Base-by-base conservation (phyloP, 2,329 filamentous ascomycete genomes). In the Delphinella strobiligena region DNA sequence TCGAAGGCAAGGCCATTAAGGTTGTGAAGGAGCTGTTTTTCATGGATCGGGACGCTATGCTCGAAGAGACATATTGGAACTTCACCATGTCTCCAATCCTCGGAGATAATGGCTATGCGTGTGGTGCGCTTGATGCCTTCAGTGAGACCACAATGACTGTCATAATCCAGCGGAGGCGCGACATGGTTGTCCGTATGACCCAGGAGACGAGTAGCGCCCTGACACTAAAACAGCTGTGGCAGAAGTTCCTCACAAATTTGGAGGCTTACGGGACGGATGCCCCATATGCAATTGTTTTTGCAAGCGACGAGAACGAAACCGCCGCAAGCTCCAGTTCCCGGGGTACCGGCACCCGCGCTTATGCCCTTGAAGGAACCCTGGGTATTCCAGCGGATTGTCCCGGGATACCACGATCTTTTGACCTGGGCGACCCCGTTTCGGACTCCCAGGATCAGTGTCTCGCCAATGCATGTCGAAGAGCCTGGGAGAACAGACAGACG, bases 61-160 rank as follows among this genome's bases (percentile, higher is more conserved):
- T 51, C 4, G 54, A 59, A 33, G 53, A 57, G 39, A 51, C 48
- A 1, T 56, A 51, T 37, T 58, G 49, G 39, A 41, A 36, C 12
- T 50, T 52, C 29, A 47, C 47, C 10, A 38, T 55, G 8, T 38
- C 55, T 2, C 55, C 55, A 1, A 43, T 57, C 11, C 39, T 54
- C 8, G 49, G 47, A 5, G 19, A 31, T 9, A 32, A 45, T 15
- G 45, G 45, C 4, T 36, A 42, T 16, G 45, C 36, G 10, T 16
- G 27, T 27, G 44, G 42, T 4, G 40, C 37, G 15, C 16, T 44
- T 4, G 40, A 45, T 22, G 43, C 45, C n/a, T 36, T 43, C 18
- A 37, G 37, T 10, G 46, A 48, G 30, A 15, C 36, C 10, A 47
- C 40, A 5, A 16, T 14, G 10, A 31, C 30, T 11, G 42, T 47